A percentile compares a stretch with the other conserved stretches of the same genome.
Conservation (phyloP, 306 rosid genomes). For the Medicago truncatula region MtrunA17r5.0-ANR NC_053049.1:30381501-30382000, state of each 20-base stretch:
- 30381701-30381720: conserved; percentile 79
- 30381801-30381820: conserved; percentile 81
- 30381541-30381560: conserved; percentile 6
- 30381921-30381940: conserved; percentile 37
- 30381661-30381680: conserved; percentile 1
- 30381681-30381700: background rate
- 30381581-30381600: conserved; percentile 6
- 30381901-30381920: conserved; percentile 61
- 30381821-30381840: conserved; percentile 90
- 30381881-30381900: conserved; percentile 86
- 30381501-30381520: too few relatives aligned
- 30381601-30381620: background rate
- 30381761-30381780: conserved; percentile 90
- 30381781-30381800: conserved; percentile 96
- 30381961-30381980: conserved; percentile 27
- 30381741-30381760: conserved; percentile 91
- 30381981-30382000: background rate
- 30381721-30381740: conserved; percentile 82
- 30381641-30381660: background rate
- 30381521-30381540: background rate
- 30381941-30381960: background rate
- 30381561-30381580: conserved; percentile 31
- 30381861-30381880: conserved; percentile 95
- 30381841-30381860: conserved; percentile 83
- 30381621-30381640: conserved; percentile 5